Percentiles rank a stretch among this genome's conserved stretches.
phyloP scores from a whole-genome alignment of 2,329 filamentous ascomycete species.

The Echinosphaeria canescens region DNA sequence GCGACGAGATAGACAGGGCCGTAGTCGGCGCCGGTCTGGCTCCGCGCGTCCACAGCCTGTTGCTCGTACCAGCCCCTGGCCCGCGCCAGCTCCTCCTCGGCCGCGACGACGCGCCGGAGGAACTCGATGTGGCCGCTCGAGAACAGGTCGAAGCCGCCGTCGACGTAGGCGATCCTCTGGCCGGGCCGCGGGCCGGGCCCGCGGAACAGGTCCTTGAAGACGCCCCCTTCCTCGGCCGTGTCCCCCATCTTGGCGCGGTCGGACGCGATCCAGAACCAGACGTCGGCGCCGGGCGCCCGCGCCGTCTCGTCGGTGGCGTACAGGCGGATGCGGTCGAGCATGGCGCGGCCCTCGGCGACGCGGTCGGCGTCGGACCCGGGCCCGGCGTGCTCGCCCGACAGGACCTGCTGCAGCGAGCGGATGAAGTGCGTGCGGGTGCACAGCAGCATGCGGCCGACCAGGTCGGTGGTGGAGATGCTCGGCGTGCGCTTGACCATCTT shows the following conservation, averaged over 20 bases:
- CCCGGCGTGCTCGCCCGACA: slow-evolving; percentile 48
- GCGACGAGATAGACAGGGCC: slow-evolving; percentile 73
- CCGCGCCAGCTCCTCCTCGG: slow-evolving; percentile 48
- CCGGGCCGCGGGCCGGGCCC: slow-evolving; percentile 53
- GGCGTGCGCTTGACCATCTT: slow-evolving; percentile 94
- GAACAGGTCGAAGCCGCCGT: slow-evolving; percentile 93
- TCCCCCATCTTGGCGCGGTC: slow-evolving; percentile 20
- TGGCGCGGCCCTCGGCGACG: slow-evolving; percentile 36
- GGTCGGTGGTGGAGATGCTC: slow-evolving; percentile 88
- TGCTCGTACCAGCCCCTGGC: slow-evolving; percentile 54
- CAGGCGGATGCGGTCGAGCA: slow-evolving; percentile 57
- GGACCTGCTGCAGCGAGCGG: slow-evolving; percentile 45
- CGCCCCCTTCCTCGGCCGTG: slow-evolving; percentile 35
- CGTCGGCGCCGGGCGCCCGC: slow-evolving; percentile 53
- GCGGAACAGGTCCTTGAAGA: slow-evolving; percentile 44
- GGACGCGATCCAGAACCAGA: slow-evolving; percentile 57
- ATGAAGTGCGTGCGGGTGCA: slow-evolving; percentile 94
- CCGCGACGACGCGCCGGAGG: slow-evolving; percentile 50
- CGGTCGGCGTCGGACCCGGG: slow-evolving; percentile 46
- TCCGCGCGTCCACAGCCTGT: slow-evolving; percentile 37
- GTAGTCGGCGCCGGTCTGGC: slow-evolving; percentile 51
- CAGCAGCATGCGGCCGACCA: slow-evolving; percentile 94
- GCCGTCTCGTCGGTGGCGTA: slow-evolving; percentile 82
- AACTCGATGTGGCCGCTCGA: slow-evolving; percentile 96
- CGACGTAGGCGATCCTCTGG: slow-evolving; percentile 82